Conservation (phyloP, 805 yeast species). For the Hanseniaspora nectarophila region DNA sequence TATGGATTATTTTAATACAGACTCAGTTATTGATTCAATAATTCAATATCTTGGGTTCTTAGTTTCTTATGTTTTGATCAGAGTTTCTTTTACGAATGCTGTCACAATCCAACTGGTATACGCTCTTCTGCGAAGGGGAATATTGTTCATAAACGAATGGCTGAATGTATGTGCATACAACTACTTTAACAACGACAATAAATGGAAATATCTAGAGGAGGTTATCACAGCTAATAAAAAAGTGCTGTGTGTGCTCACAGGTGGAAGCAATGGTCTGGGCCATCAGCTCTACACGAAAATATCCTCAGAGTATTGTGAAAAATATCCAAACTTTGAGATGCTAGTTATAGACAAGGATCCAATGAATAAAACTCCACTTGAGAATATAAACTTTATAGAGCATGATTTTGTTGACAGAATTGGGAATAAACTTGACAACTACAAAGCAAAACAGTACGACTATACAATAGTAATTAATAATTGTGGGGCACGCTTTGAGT, state of each 20-base stretch:
- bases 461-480: conserved; percentile 28
- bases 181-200: neutral
- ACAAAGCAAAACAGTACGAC: conserved; percentile 17
- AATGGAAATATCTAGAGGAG: neutral
- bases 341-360: conserved; percentile 23
- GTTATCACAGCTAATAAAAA: neutral
- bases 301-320: neutral
- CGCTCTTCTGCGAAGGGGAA: neutral
- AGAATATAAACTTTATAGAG: neutral
- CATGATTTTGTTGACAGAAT: conserved; percentile 1
- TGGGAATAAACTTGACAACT: neutral
- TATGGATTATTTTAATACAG: neutral
- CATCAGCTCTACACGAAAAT: conserved; percentile 25
- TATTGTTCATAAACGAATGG: neutral
- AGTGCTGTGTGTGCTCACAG: conserved; percentile 28
- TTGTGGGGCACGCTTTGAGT: conserved; percentile 30
- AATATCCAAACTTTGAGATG: conserved; percentile 14
- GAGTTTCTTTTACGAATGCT: neutral
- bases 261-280: conserved; percentile 39
- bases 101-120: neutral
- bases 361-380: neutral
- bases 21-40: neutral
- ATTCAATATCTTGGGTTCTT: neutral
- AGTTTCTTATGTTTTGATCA: neutral
- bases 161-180: neutral